Base-by-base conservation (phyloP, 2,329 filamentous ascomycete species). In the Xylaria sp. region DNA sequence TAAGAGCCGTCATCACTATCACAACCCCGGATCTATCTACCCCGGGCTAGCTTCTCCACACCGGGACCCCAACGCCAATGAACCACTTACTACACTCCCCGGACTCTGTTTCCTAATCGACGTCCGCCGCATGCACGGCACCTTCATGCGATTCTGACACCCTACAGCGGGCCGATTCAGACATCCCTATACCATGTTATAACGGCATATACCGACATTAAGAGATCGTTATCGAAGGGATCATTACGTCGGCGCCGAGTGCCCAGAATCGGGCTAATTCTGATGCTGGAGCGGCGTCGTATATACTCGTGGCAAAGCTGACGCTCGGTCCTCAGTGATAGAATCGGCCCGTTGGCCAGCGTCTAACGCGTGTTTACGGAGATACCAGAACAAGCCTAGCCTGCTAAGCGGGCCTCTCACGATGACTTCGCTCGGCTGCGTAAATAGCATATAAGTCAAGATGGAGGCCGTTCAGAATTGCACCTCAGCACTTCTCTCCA, bases 381-480 rank as follows among this genome's bases (percentile, higher is more conserved):
- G 54, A 38, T 10, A 38, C 59, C 51, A 57, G 44, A 54, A 53
- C 57, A 49, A 51, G 56, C 49, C 49, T 60, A 44, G 64, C 10
- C 46, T 42, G 58, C 51, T 26, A 26, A 60, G 57, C 33, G 57
- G 36, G 59, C 6, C 38, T 56, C 33, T 60, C 54, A 61, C 58
- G 60, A 65, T 66, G 66, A n/a, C 38, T 57, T 51, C 31, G 6
- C 38, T 48, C 46, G 54, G 42, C 42, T 23, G 23, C 33, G 59
- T 53, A 48, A 46, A 44, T 33, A 26, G 44, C 76, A 77, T 76
- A 75, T 75, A 74, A 73, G 61, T 60, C 68, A 63, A 58, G 44
- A 78, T 77, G 77, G 74, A 78, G 28, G 59, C 71, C 62, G 57
- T 74, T 26, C 70, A 70, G 44, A 69, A 69, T 60, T 51, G 42